These are phyloP conservation scores for Suhomyces sp. DNA, from an alignment of 805 yeast genomes.

Conservation along the genomic window DNA sequence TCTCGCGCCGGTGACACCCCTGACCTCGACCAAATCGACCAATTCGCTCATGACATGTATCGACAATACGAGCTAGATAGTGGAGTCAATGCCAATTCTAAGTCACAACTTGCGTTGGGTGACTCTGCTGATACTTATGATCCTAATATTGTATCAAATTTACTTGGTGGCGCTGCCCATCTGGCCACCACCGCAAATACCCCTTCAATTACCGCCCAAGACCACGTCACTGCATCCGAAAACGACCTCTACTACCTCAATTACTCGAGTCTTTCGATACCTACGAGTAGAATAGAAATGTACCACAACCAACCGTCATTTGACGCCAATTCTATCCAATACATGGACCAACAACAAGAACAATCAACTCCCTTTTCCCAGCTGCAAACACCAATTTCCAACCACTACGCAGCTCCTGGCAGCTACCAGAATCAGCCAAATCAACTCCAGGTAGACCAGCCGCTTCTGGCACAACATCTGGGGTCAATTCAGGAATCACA, in stretches of 20 bases:
- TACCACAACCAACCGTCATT: conserved; percentile 2
- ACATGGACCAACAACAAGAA: background rate
- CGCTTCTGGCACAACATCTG: background rate
- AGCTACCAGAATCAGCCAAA: background rate
- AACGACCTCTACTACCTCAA: conserved; percentile 10
- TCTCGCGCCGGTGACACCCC: background rate
- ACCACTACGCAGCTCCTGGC: background rate
- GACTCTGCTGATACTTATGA: background rate
- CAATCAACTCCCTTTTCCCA: background rate
- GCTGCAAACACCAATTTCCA: background rate
- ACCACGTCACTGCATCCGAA: conserved; percentile 1
- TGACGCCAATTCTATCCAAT: background rate
- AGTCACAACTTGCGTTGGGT: background rate
- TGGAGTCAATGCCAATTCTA: background rate
- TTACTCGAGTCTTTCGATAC: conserved; percentile 7
- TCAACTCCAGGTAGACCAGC: background rate
- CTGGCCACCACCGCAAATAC: background rate
- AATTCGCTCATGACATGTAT: background rate
- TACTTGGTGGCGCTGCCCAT: background rate
- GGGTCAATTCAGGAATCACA: conserved; percentile 1
- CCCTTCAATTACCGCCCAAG: background rate
- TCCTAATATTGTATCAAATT: background rate
- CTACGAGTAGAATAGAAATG: conserved; percentile 9
- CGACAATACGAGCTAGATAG: background rate
- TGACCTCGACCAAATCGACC: conserved; percentile 2